These are phyloP conservation scores for Aspergillus pseudoviridinutans DNA, from an alignment of 2,329 filamentous ascomycete species.

Conservation along the genomic window DNA sequence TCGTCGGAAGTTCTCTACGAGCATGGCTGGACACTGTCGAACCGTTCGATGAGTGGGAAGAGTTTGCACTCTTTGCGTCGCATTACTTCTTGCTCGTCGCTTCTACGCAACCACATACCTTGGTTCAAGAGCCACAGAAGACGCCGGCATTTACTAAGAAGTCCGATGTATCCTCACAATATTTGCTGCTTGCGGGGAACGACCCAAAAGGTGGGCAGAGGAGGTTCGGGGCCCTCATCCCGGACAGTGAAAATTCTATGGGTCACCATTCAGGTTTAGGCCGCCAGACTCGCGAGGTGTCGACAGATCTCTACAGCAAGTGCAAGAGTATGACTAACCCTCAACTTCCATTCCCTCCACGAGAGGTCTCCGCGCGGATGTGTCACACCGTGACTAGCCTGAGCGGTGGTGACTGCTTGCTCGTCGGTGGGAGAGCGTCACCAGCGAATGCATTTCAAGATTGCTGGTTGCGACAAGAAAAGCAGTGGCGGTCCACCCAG, in stretches of 20 bases:
- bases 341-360: slow-evolving; percentile 42
- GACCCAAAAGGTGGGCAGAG: slow-evolving; percentile 46
- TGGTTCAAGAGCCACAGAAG: background rate
- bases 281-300: slow-evolving; percentile 45
- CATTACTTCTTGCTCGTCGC: slow-evolving; percentile 81
- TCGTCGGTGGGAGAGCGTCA: slow-evolving; percentile 75
- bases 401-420: slow-evolving; percentile 54
- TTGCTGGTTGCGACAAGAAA: slow-evolving; percentile 68
- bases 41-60: slow-evolving; percentile 94
- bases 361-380: slow-evolving; percentile 49
- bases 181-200: slow-evolving; percentile 18
- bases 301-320: slow-evolving; percentile 46
- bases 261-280: slow-evolving; percentile 42
- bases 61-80: slow-evolving; percentile 77
- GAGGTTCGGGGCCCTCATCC: slow-evolving; percentile 58
- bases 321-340: slow-evolving; percentile 45
- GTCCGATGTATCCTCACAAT: slow-evolving; percentile 10
- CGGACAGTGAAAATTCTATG: slow-evolving; percentile 27
- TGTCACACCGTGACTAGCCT: slow-evolving; percentile 74
- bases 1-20: slow-evolving; percentile 60
- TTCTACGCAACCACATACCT: slow-evolving; percentile 30
- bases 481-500: slow-evolving; percentile 60
- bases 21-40: slow-evolving; percentile 65
- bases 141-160: background rate
- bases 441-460: slow-evolving; percentile 66